These are phyloP conservation scores for Tilletia indica DNA, from an alignment of 1,284 basidiomycete genomes.

Conservation along the genomic window DNA sequence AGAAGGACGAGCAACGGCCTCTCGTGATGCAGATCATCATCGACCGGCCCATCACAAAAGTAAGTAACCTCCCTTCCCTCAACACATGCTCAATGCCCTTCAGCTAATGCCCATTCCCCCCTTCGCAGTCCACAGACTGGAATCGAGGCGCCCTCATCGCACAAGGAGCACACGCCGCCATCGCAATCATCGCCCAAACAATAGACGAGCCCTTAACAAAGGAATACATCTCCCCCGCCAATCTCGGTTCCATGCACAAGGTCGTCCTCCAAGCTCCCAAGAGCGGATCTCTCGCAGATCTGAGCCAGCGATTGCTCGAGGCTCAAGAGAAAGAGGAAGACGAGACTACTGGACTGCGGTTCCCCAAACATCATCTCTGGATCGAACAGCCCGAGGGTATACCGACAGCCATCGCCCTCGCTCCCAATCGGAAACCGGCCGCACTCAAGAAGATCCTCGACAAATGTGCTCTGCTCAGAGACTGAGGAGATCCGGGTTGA, in stretches of 20 bases:
- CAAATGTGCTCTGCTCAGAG: slow-evolving; percentile 58
- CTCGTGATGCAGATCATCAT: slow-evolving; percentile 54
- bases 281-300: slow-evolving; percentile 19
- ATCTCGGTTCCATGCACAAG: slow-evolving; percentile 50
- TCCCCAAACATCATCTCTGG: slow-evolving; percentile 61
- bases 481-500: too few relatives aligned
- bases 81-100: too few relatives aligned
- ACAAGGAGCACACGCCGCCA: slow-evolving; percentile 63
- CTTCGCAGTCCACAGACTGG: slow-evolving; percentile 60
- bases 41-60: slow-evolving; percentile 31
- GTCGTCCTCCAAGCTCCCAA: slow-evolving; percentile 47
- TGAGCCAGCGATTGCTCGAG: background rate
- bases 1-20: slow-evolving; percentile 22
- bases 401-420: slow-evolving; percentile 63
- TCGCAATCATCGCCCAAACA: slow-evolving; percentile 50
- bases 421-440: slow-evolving; percentile 61
- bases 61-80: slow-evolving; percentile 15
- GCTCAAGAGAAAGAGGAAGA: background rate
- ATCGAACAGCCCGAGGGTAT: slow-evolving; percentile 63
- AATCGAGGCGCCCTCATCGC: slow-evolving; percentile 64
- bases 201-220: slow-evolving; percentile 10
- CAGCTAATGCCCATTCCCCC: slow-evolving; percentile 21
- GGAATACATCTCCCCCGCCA: slow-evolving; percentile 24
- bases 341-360: slow-evolving; percentile 20
- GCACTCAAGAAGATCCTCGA: slow-evolving; percentile 58